Conservation (phyloP, 2,329 filamentous ascomycete species). For the Leptographium procerum region DNA sequence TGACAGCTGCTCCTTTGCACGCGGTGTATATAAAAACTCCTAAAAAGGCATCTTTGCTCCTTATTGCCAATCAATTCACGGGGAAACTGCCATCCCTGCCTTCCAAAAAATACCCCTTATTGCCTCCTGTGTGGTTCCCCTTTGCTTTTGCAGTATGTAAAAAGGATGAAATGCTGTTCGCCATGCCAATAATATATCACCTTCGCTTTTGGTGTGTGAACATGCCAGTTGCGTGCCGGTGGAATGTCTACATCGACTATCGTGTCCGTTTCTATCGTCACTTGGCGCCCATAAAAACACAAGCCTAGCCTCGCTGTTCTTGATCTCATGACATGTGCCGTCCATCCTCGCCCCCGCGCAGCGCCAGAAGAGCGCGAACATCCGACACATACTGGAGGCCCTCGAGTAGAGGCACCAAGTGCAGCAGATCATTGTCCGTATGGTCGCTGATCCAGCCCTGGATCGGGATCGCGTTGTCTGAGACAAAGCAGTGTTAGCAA, state of each 20-base stretch:
- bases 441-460: conserved; percentile 99
- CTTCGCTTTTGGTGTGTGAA: not conserved
- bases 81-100: not conserved
- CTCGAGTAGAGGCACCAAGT: conserved; percentile 85
- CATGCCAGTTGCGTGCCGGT: not conserved
- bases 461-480: conserved; percentile 97
- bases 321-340: conserved; percentile 38
- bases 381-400: conserved; percentile 94
- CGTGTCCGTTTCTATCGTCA: not conserved
- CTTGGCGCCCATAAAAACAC: not conserved
- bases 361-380: conserved; percentile 77
- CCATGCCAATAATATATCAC: not conserved
- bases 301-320: not conserved
- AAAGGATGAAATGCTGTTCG: not conserved
- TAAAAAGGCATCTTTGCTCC: not conserved
- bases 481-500: conserved; percentile 11
- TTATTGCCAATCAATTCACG: not conserved
- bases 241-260: not conserved
- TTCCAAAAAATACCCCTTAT: not conserved
- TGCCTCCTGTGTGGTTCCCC: not conserved
- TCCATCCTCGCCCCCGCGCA: conserved; percentile 75
- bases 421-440: conserved; percentile 88
- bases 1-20: not conserved
- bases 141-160: not conserved
- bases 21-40: not conserved